Base-by-base conservation (phyloP, 2,329 filamentous ascomycete species). In the Fonsecaea nubica region DNA sequence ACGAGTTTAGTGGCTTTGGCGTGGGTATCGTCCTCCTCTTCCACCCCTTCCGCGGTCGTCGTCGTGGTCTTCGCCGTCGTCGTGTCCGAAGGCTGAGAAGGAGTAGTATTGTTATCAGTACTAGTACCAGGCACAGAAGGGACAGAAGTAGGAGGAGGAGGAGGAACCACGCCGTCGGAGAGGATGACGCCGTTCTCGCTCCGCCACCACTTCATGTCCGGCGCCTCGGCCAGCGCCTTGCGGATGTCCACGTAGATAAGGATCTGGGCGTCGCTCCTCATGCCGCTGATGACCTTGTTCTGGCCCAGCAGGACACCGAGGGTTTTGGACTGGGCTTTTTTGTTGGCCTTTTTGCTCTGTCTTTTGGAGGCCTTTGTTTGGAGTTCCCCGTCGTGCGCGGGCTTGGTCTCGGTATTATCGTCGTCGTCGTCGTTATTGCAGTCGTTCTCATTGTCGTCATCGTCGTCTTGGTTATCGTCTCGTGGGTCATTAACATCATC, bases 111-210 rank as follows among this genome's bases (percentile, higher is more conserved):
- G 25, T 25, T 25, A 25, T 3, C 25, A 25, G 25, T 25, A 2
- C 25, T 25, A 25, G 25, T 25, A 25, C 25, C 25, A 25, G 25
- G 25, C 25, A 25, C 25, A 3, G 25, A 2, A 25, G 25, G 25
- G 25, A 25, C 25, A 25, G 25, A 25, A 25, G 25, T n/a, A n/a
- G n/a, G 18, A 4, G 32, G 45, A 52, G 33, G 13, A 13, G 35
- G 15, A 15, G 25, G 33, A 30, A 55, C 58, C 0, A 78, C 82
- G 77, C 77, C 86, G 78, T 75, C 83, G 78, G 75, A 81, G 70
- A 94, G 79, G 68, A 93, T 84, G 8, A 94, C 91, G 1, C 87
- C 90, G 75, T 94, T 94, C 72, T 91, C 90, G 75, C 90, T 92
- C 68, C 87, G 77, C 88, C 91, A 96, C 86, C 93, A 96, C 74